Base-by-base conservation (phyloP, 2,329 filamentous ascomycete genomes). In the Fusarium proliferatum region DNA sequence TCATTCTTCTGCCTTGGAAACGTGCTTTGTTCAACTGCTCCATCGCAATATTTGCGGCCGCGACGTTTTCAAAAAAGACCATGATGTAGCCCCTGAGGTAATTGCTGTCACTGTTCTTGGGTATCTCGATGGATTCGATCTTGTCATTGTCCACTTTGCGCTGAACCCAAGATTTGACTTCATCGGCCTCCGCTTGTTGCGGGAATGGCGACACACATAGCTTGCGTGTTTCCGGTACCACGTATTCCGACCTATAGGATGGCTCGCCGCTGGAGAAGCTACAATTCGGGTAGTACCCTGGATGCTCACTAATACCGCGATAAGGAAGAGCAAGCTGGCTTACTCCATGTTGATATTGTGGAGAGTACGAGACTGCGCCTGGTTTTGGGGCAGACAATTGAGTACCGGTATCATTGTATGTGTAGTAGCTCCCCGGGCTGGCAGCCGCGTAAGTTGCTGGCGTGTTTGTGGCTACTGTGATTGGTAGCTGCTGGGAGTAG, bases 161-260 rank as follows among this genome's bases (percentile, higher is more conserved):
- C 10, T 69, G 72, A 16, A 81, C 73, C 81, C 81, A 82, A 15
- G 53, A 62, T 26, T 63, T 74, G 13, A 81, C 77, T 4, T 80
- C 76, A 6, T 75, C 65, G 16, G 65, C 57, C 21, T 45, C 55
- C 26, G 71, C 71, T 30, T 75, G 64, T 55, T 77, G 74, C 39
- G 75, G 71, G 23, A 82, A 76, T 19, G 74, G 75, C 11, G 76
- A 74, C 28, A 82, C 65, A 34, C 77, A 64, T 36, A 81, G 61
- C 42, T 76, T 79, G 23, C 72, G 69, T n/a, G 61, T 59, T 52
- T 78, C 73, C 11, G 69, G 68, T 26, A 57, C 34, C 46, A 65
- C 39, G 42, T 59, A 71, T 42, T 67, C 64, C 23, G 64, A 11
- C 45, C 61, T 61, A 26, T 43, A 57, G 9, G 48, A 23, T 57